Evolutionary conservation across 2,329 filamentous ascomycete genomes (phyloP), one percentile per base, ranked within the genome.

Genomic region (Penicillium italicum): DNA sequence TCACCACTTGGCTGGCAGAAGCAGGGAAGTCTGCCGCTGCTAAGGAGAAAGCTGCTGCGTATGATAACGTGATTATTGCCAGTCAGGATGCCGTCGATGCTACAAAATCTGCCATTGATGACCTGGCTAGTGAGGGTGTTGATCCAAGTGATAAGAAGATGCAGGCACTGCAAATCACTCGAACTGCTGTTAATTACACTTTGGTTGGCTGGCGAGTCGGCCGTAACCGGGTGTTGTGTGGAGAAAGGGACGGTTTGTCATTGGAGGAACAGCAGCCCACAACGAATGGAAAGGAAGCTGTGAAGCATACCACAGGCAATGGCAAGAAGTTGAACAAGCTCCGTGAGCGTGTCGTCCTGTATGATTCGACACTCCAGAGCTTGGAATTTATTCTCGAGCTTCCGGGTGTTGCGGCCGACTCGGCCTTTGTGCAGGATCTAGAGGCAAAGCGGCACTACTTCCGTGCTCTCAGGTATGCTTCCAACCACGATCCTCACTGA

Each of bases 201-300:
- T 85, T 97, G 74, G 88, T 99, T 54, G 92, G 90, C 69, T 97
- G 92, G 92, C 84, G 94, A 71, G 90, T 97, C 61, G 93, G 93
- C 26, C 87, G 94, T 45, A 97, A 99, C 73, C 83, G 94, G 51
- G 88, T 96, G 0, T 78, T 99, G 59, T 90, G 91, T 49, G 92
- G 93, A n/a, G 78, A 83, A 7, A 81, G 88, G 52, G 93, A 97
- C 65, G 93, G 93, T 3, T 82, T 90, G 16, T 73, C 81, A 1
- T 79, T 85, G 56, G 74, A 78, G 28, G 61, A 75, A 14, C 74
- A 78, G 42, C 62, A 62, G 59, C 82, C 83, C 59, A 70, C 78
- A 34, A 84, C 84, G 66, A 79, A 77, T 42, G 72, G 73, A 48
- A 81, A 80, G 55, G 77, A 80, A 54, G 76, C 30, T 16, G 22